Evolutionary conservation across 192 early-diverging fungal genomes (phyloP).

Genomic region (Rhizophlyctis rosea): DNA sequence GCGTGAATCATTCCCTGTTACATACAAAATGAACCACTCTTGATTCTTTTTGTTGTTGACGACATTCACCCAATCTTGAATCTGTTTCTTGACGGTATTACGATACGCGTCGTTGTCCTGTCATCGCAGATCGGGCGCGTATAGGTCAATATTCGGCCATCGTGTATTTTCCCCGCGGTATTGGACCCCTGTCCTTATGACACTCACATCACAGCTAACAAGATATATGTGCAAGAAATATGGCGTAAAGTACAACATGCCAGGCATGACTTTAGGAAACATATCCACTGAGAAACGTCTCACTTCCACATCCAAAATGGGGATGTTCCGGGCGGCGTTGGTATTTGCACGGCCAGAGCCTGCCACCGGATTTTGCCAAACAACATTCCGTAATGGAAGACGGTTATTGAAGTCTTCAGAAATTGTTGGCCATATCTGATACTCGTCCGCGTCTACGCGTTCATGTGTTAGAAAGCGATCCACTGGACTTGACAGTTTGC

Average conservation of each 20-base stretch:
- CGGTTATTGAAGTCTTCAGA: slow-evolving; percentile 61
- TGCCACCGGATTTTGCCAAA: slow-evolving; percentile 67
- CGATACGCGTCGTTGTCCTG: slow-evolving; percentile 81
- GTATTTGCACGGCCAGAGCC: slow-evolving; percentile 4
- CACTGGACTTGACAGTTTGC: background rate
- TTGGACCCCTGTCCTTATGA: background rate
- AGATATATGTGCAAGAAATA: slow-evolving; percentile 79
- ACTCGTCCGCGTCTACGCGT: background rate
- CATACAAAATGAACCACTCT: slow-evolving; percentile 80
- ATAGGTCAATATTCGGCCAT: too few species aligned
- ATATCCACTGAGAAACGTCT: slow-evolving; percentile 39
- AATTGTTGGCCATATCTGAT: slow-evolving; percentile 30
- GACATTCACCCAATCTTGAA: slow-evolving; percentile 74
- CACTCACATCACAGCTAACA: slow-evolving; percentile 70
- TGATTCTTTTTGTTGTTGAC: slow-evolving; percentile 76
- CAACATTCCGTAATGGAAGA: slow-evolving; percentile 77
- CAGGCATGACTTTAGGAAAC: slow-evolving; percentile 45
- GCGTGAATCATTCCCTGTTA: slow-evolving; percentile 24
- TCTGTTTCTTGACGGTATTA: slow-evolving; percentile 57
- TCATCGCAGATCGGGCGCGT: too few species aligned
- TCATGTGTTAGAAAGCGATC: background rate
- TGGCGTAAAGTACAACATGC: slow-evolving; percentile 36
- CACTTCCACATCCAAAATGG: slow-evolving; percentile 38
- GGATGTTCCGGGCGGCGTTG: slow-evolving; percentile 28
- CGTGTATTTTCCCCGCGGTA: too few species aligned